Evolutionary conservation across 306 rosid genomes (phyloP), one percentile per base, ranked within the genome.

Genomic region (Acacia crassicarpa): DNA sequence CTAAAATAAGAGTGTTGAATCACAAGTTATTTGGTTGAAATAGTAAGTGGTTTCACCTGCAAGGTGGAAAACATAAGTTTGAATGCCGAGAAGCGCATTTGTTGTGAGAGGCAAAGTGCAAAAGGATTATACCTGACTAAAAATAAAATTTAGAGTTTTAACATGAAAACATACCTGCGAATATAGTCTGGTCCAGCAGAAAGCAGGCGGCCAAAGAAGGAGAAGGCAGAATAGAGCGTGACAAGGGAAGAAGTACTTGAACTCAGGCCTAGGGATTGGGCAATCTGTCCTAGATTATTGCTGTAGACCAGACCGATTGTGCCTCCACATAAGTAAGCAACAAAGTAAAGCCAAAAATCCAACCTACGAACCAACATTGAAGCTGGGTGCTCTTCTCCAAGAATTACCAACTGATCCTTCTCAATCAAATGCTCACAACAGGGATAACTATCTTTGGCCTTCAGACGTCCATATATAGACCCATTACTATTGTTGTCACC

Each of bases 221-320:
- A 95, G 86, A 91, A 93, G 53, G 99, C 84, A 32, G 99, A 89
- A 75, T 93, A 95, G 78, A 95, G 91, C 0, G 95, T 93, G 19
- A 95, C 89, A 32, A 95, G 88, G 3, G 93, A 74, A 1, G 91
- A 83, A 59, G 90, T 93, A 25, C 84, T 77, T n/a, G 94, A 89
- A 76, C 86, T 82, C 75, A 83, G 79, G 38, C 93, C 93, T 2
- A 93, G 56, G 27, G 99, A 95, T 74, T 95, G 97, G 8, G 97
- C 87, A 72, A 95, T 95, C 86, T 95, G 99, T 38, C 99, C 99
- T 27, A 95, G 85, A 78, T 95, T 95, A 87, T 95, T 95, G 85
- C 98, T 95, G 85, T 91, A 95, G 27, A 93, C 98, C 61, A 95
- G 91, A 13, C 99, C 99, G 78, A 95, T 90, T 38, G 99, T 95